Evolutionary conservation across 2,329 filamentous ascomycete genomes (phyloP), one percentile per base, ranked within the genome.

Genomic region (Calcarisporium arbuscula): DNA sequence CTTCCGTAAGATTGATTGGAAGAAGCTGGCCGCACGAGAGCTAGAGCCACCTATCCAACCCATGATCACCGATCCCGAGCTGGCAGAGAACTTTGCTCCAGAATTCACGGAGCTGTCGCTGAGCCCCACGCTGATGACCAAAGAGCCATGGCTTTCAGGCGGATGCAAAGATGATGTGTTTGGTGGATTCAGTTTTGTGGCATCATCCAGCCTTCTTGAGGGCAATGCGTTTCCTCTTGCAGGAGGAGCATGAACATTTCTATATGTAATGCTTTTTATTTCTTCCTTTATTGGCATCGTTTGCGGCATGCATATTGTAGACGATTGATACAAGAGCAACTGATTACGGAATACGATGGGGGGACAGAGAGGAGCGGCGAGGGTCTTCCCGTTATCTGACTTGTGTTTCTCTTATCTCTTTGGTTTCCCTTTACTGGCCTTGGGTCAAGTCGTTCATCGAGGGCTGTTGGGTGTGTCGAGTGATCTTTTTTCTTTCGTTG

Each of bases 1-100:
- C 70, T 98, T 98, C 74, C 80, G 85, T 53, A 92, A 87, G 66
- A 94, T 98, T 52, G 82, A 98, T 64, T 98, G 92, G 92, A 82
- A 80, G 62, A 82, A 80, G 50, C 74, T 98, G 11, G 87, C 84
- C 42, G 78, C 76, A 19, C 76, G 90, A 22, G 86, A 95, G 60
- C 48, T 95, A 30, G 82, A 85, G 48, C 85, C 92, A 1, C 92
- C 92, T 0, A 96, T 98, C 49, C 78, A 84, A 54, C 92, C 92
- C 12, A 72, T 96, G 51, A 90, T 98, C 53, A 96, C 92, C 1
- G 88, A 98, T 52, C 92, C 92, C 0, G 89, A 94, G 57, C 70
- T 95, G 29, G 92, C 92, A 1, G 94, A 98, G 73, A 98, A 98
- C 63, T 98, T 98, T 61, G 77, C 85, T 0, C 68, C 71, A n/a